These are phyloP conservation scores for Termitomyces sp. DNA, from an alignment of 768 basidiomycete genomes.

Conservation along the genomic window DNA sequence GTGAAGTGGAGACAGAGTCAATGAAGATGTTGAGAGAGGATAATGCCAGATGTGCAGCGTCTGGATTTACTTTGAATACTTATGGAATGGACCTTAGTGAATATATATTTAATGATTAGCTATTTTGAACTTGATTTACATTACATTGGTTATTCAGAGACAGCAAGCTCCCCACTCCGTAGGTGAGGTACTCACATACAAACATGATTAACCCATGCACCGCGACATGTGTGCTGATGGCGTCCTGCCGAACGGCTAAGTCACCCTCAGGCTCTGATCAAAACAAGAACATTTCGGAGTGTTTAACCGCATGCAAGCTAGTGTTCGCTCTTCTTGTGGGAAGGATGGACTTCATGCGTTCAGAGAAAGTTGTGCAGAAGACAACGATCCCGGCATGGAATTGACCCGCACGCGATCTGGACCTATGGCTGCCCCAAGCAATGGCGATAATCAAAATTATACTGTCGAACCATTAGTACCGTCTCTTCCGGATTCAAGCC, in stretches of 20 bases:
- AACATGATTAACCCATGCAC: conserved; percentile 78
- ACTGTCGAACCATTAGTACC: conserved; percentile 39
- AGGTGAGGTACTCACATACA: no score
- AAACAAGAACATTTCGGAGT: conserved; percentile 67
- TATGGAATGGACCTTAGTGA: no score
- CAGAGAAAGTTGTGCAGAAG: conserved; percentile 29
- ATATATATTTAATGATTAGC: no score
- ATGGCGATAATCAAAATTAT: conserved; percentile 21
- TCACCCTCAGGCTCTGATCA: conserved; percentile 68
- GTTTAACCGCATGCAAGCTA: conserved; percentile 68
- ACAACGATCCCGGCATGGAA: conserved; percentile 41
- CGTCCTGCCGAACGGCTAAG: conserved; percentile 74
- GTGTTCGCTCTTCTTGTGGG: conserved; percentile 47
- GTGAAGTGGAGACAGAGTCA: no score
- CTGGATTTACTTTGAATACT: no score
- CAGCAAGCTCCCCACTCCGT: no score
- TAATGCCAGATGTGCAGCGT: no score
- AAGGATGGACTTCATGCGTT: conserved; percentile 41
- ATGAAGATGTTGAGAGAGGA: no score
- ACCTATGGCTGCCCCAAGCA: conserved; percentile 18
- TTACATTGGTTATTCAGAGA: no score
- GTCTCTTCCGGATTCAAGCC: conserved; percentile 70
- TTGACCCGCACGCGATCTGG: conserved; percentile 22
- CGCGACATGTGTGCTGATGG: conserved; percentile 75
- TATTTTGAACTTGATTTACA: no score